phyloP scores from a whole-genome alignment of 1,139 yeast species.

The Candida glucosophila region DNA sequence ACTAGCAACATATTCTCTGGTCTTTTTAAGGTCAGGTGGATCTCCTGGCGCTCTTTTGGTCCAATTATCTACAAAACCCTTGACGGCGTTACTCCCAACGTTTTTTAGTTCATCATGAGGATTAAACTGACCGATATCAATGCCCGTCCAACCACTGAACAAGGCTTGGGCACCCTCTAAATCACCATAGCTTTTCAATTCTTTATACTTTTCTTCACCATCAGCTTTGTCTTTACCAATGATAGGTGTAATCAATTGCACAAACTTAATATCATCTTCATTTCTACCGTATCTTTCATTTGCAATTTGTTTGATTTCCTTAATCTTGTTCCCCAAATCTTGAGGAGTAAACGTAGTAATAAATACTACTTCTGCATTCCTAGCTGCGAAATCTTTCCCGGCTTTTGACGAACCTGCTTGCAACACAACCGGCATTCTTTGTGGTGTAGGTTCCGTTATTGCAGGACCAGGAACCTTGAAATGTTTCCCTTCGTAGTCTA shows the following conservation, averaged over 20 bases:
- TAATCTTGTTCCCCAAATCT: constrained; percentile 18
- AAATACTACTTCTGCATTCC: constrained; percentile 37
- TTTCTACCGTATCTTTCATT: constrained; percentile 21
- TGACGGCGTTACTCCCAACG: constrained; percentile 21
- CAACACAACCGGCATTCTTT: constrained; percentile 35
- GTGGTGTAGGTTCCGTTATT: constrained; percentile 36
- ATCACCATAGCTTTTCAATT: constrained; percentile 25
- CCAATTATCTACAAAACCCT: constrained; percentile 23
- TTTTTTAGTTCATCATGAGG: constrained; percentile 20
- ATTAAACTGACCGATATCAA: constrained; percentile 22
- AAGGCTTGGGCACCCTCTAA: constrained; percentile 31
- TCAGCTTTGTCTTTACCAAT: constrained; percentile 29
- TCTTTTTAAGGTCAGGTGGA: constrained; percentile 14
- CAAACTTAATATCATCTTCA: constrained; percentile 24
- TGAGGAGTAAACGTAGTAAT: constrained; percentile 23
- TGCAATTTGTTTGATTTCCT: constrained; percentile 20
- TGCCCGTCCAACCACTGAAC: constrained; percentile 30
- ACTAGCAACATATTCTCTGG: constrained; percentile 18
- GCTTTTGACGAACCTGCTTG: constrained; percentile 41
- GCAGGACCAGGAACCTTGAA: constrained; percentile 38
- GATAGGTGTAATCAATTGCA: constrained; percentile 23
- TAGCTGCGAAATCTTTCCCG: constrained; percentile 37
- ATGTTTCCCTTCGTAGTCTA: constrained; percentile 26
- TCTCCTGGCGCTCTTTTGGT: constrained; percentile 21
- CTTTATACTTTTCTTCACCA: constrained; percentile 21